Evolutionary conservation across 2,329 filamentous ascomycete species (phyloP), one percentile per base, ranked within the genome.

Genomic region (Tolypocladium inflatum): DNA sequence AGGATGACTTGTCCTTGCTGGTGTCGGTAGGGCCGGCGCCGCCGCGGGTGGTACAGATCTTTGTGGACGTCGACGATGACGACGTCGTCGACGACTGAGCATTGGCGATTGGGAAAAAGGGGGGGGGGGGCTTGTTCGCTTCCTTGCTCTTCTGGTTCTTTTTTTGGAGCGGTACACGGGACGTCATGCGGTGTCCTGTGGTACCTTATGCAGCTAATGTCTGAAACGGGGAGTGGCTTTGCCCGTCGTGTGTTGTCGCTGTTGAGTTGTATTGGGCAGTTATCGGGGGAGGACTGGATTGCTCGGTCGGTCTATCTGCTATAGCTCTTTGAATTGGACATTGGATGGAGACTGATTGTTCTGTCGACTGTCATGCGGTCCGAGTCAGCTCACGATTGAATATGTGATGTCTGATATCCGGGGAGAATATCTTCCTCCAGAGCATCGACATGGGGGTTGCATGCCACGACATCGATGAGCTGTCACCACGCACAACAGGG

Each of bases 1-100:
- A 64, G 0, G 66, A 70, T 43, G 66, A 70, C 55, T 39, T 71
- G 11, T 62, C 62, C 13, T 42, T 60, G 21, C 42, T 71, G 54
- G 64, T 64, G 56, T 55, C 60, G 61, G 62, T 33, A 62, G 67
- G 33, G 43, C 26, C 38, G 11, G 7, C 38, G 50, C 38, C 38
- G 50, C 38, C 39, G 41, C 42, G 53, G 3, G 43, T 55, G 8
- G 11, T 54, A 9, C 51, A 57, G 8, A 21, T 58, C 37, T 55
- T 35, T 37, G 53, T 58, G 10, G 43, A 55, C 19, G 43, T 57
- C 3, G 55, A 41, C 4, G 23, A 42, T 4, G 26, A 15, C 15
- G 2, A 9, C 19, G 4, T 26, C 19, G 4, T 26, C n/a, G 51
- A 50, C 15, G 17, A 11, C 15, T 50, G 45, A 50, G 26, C 17